A percentile compares a stretch with the other conserved stretches of the same genome.
Conservation (phyloP, 345 rosid genomes). For the Reutealis trisperma region DNA sequence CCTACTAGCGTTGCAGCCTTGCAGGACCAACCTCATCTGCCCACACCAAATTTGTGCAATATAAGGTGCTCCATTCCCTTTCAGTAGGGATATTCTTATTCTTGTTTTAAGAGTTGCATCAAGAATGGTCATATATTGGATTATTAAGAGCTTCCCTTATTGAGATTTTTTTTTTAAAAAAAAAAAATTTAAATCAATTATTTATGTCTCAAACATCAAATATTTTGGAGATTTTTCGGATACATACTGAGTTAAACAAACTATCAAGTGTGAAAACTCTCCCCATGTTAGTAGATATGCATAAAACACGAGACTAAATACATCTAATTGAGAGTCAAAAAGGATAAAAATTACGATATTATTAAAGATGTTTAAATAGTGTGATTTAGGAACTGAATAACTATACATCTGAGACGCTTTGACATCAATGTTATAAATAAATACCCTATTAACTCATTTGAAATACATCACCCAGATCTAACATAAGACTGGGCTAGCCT, state of each 20-base stretch:
- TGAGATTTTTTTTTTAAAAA: no score
- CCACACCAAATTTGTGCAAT: background rate
- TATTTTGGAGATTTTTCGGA: no score
- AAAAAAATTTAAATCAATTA: no score
- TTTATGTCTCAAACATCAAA: no score
- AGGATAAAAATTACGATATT: background rate
- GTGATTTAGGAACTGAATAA: background rate
- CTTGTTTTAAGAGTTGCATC: background rate
- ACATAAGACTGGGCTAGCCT: background rate
- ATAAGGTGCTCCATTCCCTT: background rate
- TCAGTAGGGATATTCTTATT: background rate
- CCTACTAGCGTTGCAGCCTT: background rate
- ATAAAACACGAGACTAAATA: no score
- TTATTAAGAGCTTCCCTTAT: background rate
- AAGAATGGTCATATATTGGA: background rate
- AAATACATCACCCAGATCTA: background rate
- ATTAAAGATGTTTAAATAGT: conserved; percentile 1
- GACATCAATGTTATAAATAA: background rate
- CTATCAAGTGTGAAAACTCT: no score
- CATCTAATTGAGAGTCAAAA: background rate
- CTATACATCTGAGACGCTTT: conserved; percentile 19
- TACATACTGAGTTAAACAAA: no score
- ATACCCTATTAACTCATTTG: conserved; percentile 4
- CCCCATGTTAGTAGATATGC: no score
- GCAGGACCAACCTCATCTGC: conserved; percentile 9